phyloP scores from a whole-genome alignment of 2,329 filamentous ascomycete species.

The Lasiodiplodia sp. region DNA sequence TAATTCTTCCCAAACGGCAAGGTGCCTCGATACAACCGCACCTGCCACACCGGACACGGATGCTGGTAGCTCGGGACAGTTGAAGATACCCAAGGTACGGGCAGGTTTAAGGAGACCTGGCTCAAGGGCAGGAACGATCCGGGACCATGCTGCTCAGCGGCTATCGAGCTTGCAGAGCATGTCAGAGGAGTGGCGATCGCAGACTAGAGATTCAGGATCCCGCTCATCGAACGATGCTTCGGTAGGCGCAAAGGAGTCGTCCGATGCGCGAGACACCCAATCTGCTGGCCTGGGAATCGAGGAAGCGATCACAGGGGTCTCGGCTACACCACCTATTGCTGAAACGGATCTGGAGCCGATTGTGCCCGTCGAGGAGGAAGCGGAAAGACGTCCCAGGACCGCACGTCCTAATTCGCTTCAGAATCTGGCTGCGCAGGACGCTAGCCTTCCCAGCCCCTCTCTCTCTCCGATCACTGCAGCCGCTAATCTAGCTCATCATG shows the following conservation, averaged over 20 bases:
- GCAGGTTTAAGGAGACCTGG: constrained; percentile 35
- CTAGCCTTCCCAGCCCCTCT: constrained; percentile 91
- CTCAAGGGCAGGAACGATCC: constrained; percentile 19
- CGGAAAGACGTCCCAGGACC: constrained; percentile 25
- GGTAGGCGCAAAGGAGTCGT: neutral
- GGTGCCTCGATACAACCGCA: constrained; percentile 39
- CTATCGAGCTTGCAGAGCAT: constrained; percentile 19
- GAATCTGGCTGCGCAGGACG: constrained; percentile 79
- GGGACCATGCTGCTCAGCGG: constrained; percentile 18
- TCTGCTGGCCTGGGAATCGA: constrained; percentile 19
- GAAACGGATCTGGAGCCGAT: constrained; percentile 73
- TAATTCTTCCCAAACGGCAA: constrained; percentile 25
- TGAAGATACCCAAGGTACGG: constrained; percentile 35
- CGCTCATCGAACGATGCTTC: neutral
- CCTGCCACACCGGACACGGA: constrained; percentile 50
- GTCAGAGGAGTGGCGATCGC: constrained; percentile 14
- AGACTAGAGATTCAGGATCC: neutral
- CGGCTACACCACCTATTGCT: constrained; percentile 78
- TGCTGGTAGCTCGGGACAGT: constrained; percentile 37
- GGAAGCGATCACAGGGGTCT: constrained; percentile 55
- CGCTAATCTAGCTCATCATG: constrained; percentile 61
- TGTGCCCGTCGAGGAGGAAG: constrained; percentile 50
- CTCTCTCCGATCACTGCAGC: constrained; percentile 88
- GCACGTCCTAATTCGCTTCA: constrained; percentile 64
- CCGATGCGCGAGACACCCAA: constrained; percentile 4